These are phyloP conservation scores for Neostapfia colusana DNA, from an alignment of 176 grass and related monocot genomes.

Conservation along the genomic window DNA sequence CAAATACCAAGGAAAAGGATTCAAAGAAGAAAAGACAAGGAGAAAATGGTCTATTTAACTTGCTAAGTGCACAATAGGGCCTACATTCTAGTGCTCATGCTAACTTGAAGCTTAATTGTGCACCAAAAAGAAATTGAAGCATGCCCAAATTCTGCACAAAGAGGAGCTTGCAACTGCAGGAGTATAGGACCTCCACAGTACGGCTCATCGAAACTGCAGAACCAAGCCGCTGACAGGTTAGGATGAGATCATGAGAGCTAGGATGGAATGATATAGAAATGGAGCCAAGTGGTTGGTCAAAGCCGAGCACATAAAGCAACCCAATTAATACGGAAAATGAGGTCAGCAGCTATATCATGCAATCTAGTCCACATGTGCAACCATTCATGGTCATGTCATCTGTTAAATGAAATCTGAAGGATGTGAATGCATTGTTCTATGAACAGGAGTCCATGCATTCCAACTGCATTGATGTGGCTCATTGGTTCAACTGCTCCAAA, in stretches of 20 bases:
- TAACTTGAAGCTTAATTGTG: slow-evolving; percentile 16
- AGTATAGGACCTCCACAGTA: not conserved
- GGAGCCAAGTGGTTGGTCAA: not conserved
- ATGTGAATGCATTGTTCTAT: not conserved
- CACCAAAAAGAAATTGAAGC: slow-evolving; percentile 21
- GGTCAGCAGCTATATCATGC: not conserved
- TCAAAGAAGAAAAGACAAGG: not conserved
- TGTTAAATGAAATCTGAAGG: slow-evolving; percentile 19
- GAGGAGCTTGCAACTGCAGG: slow-evolving; percentile 25
- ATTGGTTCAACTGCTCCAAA: not conserved
- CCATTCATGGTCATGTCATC: not conserved
- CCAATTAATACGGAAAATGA: not conserved
- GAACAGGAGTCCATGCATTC: not conserved
- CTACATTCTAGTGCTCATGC: not conserved
- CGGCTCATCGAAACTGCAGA: not conserved
- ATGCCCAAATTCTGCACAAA: not conserved
- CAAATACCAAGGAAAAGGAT: not conserved
- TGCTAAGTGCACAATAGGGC: slow-evolving; percentile 4
- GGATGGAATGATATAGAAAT: not conserved
- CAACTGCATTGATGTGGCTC: not conserved
- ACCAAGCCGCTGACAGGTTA: slow-evolving; percentile 7
- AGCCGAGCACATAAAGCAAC: not conserved
- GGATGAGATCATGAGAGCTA: not conserved
- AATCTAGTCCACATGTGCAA: not conserved
- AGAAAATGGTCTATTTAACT: slow-evolving; percentile 6